phyloP scores from a whole-genome alignment of 768 basidiomycete genomes.

The Phanerochaete sordida region DNA sequence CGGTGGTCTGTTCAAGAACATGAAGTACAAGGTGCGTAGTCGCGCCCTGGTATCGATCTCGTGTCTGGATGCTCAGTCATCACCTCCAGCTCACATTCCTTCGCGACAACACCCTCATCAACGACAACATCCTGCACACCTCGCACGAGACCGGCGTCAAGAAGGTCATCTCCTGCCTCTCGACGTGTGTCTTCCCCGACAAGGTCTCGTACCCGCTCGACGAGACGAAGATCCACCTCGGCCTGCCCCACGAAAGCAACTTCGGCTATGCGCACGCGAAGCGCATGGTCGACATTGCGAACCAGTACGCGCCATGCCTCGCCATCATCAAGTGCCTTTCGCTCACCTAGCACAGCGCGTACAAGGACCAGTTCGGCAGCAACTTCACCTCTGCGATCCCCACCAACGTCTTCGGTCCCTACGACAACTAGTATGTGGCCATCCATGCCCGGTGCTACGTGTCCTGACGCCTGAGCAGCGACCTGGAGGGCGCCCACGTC shows the following conservation, averaged over 20 bases:
- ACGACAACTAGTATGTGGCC: slow-evolving; percentile 83
- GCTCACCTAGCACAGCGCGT: slow-evolving; percentile 54
- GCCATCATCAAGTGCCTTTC: too few species aligned
- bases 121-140: slow-evolving; percentile 86
- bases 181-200: slow-evolving; percentile 97
- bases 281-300: slow-evolving; percentile 92
- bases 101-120: slow-evolving; percentile 92
- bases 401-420: slow-evolving; percentile 93
- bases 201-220: slow-evolving; percentile 91
- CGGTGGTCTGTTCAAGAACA: slow-evolving; percentile 93
- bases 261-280: slow-evolving; percentile 98
- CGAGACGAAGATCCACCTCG: slow-evolving; percentile 88
- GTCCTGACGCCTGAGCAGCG: slow-evolving; percentile 37
- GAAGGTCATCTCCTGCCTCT: slow-evolving; percentile 93
- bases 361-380: slow-evolving; percentile 92
- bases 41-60: background rate
- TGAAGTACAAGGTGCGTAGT: slow-evolving; percentile 77
- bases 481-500: slow-evolving; percentile 88
- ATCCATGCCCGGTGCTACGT: background rate
- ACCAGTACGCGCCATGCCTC: slow-evolving; percentile 65
- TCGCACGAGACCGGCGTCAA: slow-evolving; percentile 59
- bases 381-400: slow-evolving; percentile 97
- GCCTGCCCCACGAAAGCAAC: slow-evolving; percentile 91
- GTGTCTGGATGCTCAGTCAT: background rate
- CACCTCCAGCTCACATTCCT: slow-evolving; percentile 75